Evolutionary conservation across 225 moss, liverwort and hornwort genomes (phyloP), one percentile per base, ranked within the genome.

Genomic region (Polytrichum formosum): DNA sequence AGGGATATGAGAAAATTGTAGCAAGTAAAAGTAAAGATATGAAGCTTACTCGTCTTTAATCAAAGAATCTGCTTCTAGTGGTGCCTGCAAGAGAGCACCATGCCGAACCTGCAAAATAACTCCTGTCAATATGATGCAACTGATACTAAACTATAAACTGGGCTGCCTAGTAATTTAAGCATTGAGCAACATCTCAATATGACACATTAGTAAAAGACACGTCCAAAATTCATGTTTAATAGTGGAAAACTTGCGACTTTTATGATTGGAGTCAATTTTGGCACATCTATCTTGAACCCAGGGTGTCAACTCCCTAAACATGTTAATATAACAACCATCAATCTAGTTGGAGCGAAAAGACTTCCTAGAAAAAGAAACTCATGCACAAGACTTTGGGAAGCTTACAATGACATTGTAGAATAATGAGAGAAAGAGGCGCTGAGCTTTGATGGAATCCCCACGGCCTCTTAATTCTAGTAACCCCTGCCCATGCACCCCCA

Each of bases 401-500:
- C 91, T 83, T 80, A 96, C 96, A 70, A 72, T 28, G 58, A 96
- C 80, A 62, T 81, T 90, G 69, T 77, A 96, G 75, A 96, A 96
- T 66, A 96, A 80, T 4, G 90, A 96, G 79, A 96, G 68, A 56
- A 96, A 90, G 53, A 96, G 83, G 55, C 90, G 88, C 60, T 93
- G 93, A 30, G 88, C 96, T 65, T 80, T 66, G 20, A 96, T 90
- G 5, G 53, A 19, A 76, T 96, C 93, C 67, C 96, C 91, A 22
- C 65, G 60, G 55, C 90, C 93, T 25, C 66, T 67, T 29, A 93
- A 83, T 26, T 84, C 67, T 76, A 96, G 68, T 8, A 81, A 73
- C 28, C 96, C 96, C 90, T 96, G 93, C 46, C 93, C 93, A 81
- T 78, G 81, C 73, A 96, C 10, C 4, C 82, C 96, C 65, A 96